Evolutionary conservation across 495 filamentous ascomycete genomes (phyloP).

Genomic region (Lindgomyces ingoldianus): DNA sequence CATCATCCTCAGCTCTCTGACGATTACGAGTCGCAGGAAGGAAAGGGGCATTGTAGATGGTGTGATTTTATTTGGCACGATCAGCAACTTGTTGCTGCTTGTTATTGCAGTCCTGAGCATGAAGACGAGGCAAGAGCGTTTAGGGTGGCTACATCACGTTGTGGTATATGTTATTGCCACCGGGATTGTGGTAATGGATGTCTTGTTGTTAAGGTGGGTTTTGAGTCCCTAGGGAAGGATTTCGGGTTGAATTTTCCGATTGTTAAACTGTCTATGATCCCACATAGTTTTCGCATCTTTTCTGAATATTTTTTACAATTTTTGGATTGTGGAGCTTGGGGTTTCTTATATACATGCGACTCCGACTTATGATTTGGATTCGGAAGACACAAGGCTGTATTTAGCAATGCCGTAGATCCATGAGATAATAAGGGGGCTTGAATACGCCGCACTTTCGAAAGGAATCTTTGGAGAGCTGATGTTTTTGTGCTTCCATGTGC

Average conservation of each 20-base stretch:
- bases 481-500: neutral
- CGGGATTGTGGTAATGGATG: conserved; percentile 33
- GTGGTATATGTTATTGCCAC: conserved; percentile 39
- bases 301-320: too few species aligned
- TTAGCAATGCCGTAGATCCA: neutral
- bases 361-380: neutral
- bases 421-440: too few species aligned
- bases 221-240: neutral
- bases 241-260: too few species aligned
- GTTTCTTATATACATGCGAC: neutral
- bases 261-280: too few species aligned
- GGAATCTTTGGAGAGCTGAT: too few species aligned
- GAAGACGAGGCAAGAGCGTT: conserved; percentile 23
- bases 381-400: neutral
- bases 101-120: conserved; percentile 26
- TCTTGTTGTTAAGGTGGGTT: conserved; percentile 28
- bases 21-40: conserved; percentile 28
- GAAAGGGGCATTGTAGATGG: conserved; percentile 25
- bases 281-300: too few species aligned
- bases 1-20: conserved; percentile 23
- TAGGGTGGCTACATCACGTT: conserved; percentile 30
- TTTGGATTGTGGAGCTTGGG: neutral
- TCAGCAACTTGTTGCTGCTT: conserved; percentile 24
- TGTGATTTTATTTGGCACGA: conserved; percentile 26
- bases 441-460: too few species aligned